Evolutionary conservation across 164 flowering plant genomes (phyloP), one percentile per base, ranked within the genome.

Genomic region (Echeveria elegans): DNA sequence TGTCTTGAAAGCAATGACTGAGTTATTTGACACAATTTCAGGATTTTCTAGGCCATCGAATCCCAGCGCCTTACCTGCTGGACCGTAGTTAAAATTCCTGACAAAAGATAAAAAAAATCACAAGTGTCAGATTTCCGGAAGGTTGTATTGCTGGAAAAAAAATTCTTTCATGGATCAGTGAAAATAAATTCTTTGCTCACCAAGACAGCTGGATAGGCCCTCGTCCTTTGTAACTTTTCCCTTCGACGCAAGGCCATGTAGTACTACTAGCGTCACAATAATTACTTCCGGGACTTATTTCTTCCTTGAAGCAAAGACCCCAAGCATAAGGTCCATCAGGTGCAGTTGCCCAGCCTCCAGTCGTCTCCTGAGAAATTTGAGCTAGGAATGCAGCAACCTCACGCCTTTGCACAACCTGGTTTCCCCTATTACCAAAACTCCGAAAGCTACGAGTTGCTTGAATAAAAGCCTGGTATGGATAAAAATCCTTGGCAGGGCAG

Each of bases 301-400:
- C 93, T 67, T 83, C 84, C 32, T 82, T 81, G 63, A 80, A 83
- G 80, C 96, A 88, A 40, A 82, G 69, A 0, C 96, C 96, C 96
- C 96, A 89, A 0, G 96, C 79, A 59, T 81, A 89, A 3, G 93
- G 93, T 50, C 96, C 96, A 66, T 88, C 93, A 3, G 89, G 91
- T n/a, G 96, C 96, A 5, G 86, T 84, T 7, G 88, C 80, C 93
- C 96, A 89, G 34, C 96, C 96, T 34, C 96, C 96, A 0, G 92
- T 83, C 1, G 96, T 89, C 73, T 89, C 96, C 60, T 86, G 96
- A 1, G 96, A 89, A 32, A 82, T 86, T 68, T 89, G 96, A 68
- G 88, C 96, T 0, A 89, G 83, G 62, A 89, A 89, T 15, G 96
- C 96, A 0, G 96, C 90, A 7, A 89, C 73, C 43, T 89, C 96